Evolutionary conservation across 2,329 filamentous ascomycete species (phyloP), one percentile per base, ranked within the genome.

Genomic region (Diplodia intermedia): DNA sequence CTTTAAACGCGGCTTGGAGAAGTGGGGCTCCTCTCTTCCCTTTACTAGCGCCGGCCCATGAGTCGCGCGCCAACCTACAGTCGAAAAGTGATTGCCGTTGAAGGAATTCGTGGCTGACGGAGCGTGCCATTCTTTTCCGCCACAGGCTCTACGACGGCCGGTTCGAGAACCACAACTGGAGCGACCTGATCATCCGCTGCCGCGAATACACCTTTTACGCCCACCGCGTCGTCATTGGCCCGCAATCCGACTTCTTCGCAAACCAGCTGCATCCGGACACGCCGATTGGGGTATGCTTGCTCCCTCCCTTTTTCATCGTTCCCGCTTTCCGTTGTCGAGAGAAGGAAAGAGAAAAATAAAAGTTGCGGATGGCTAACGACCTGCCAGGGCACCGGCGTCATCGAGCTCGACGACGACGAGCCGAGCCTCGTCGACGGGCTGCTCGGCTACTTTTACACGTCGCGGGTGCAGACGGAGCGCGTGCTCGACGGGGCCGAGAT

Each of bases 401-500:
- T 66, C n/a, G 31, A 9, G 1, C 52, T 56, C 4, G 65, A 57
- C 15, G 65, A 66, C 9, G 52, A 56, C 18, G 54, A 69, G 43
- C 65, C 65, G 18, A 26, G 49, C 36, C 29, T 57, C n/a, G 63
- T 69, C 12, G 23, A 56, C n/a, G 54, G 50, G 6, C 56, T 69
- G 43, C 63, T 69, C 14, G 14, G 38, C 38, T 68, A 26, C 54
- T 52, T 61, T 20, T 69, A 69, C 47, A 63, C 65, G 20, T 55
- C 53, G 7, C 53, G 53, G 6, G 53, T 55, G 31, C 53, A 55
- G 31, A 33, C n/a, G 2, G 18, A 36, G 4, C 31, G 29, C 18
- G 29, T 55, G 53, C 31, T 55, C 31, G 33, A 55, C 53, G 33
- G 53, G 26, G 29, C 14, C 15, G 15, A n/a, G 29, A 31, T 55